Conservation (phyloP, 2,329 filamentous ascomycete species). For the Nemania sp. region DNA sequence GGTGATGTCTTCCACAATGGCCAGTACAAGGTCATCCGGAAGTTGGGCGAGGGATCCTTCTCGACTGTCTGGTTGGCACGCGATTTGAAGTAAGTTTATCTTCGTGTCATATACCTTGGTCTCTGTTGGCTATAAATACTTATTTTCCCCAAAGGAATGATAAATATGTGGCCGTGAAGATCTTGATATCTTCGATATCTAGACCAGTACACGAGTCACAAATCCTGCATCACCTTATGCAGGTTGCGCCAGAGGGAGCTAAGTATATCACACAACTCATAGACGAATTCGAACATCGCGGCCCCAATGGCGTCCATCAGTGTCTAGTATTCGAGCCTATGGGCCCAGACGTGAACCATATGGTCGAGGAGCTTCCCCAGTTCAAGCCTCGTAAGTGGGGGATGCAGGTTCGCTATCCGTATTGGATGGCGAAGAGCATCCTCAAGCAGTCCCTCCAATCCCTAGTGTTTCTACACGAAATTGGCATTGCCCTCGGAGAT, state of each 20-base stretch:
- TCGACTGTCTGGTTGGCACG: conserved; percentile 38
- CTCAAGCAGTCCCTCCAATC: conserved; percentile 45
- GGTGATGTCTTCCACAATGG: conserved; percentile 35
- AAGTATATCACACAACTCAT: conserved; percentile 42
- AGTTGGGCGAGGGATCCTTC: conserved; percentile 35
- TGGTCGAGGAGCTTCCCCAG: conserved; percentile 40
- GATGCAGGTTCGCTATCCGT: conserved; percentile 43
- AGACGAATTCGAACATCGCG: conserved; percentile 43
- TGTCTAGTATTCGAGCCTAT: conserved; percentile 49
- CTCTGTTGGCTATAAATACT: conserved; percentile 8
- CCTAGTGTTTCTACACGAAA: conserved; percentile 44
- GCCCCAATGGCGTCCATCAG: conserved; percentile 50
- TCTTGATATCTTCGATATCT: conserved; percentile 22
- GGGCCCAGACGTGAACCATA: conserved; percentile 44
- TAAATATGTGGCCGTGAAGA: conserved; percentile 37
- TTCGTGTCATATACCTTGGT: neutral
- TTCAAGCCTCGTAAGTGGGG: conserved; percentile 32
- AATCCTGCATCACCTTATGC: conserved; percentile 25
- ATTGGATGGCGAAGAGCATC: conserved; percentile 45
- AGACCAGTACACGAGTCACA: conserved; percentile 24
- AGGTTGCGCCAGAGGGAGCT: conserved; percentile 23
- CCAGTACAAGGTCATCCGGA: conserved; percentile 37
- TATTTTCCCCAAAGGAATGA: conserved; percentile 24
- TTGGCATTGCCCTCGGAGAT: conserved; percentile 44
- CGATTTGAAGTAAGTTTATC: conserved; percentile 34